A percentile compares a stretch with the other conserved stretches of the same genome.
phyloP scores from a whole-genome alignment of 176 grass and related monocot species.

The Avena atlantica region DNA sequence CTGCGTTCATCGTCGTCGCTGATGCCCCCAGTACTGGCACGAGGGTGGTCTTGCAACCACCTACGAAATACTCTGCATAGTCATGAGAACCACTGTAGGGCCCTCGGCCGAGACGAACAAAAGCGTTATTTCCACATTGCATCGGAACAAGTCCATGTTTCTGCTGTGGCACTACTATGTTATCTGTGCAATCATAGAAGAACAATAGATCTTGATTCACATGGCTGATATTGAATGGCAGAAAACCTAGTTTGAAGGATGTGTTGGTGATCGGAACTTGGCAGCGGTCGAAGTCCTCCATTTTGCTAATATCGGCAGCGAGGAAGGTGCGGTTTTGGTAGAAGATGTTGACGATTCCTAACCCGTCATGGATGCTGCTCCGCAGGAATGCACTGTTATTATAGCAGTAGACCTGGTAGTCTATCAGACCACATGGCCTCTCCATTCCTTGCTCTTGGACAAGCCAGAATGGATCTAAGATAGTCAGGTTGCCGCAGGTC shows the following conservation, averaged over 20 bases:
- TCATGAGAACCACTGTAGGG: constrained; percentile 2
- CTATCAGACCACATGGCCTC: constrained; percentile 7
- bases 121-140: neutral
- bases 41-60: constrained; percentile 32
- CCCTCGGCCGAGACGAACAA: constrained; percentile 19
- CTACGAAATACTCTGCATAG: neutral
- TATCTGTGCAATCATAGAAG: constrained; percentile 40
- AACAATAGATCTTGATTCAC: constrained; percentile 18
- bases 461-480: constrained; percentile 40
- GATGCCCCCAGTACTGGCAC: constrained; percentile 24
- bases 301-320: constrained; percentile 30
- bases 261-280: constrained; percentile 19
- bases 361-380: neutral
- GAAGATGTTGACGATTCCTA: constrained; percentile 42
- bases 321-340: constrained; percentile 23
- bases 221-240: constrained; percentile 41
- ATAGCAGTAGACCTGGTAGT: constrained; percentile 39
- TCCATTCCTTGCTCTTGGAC: constrained; percentile 24
- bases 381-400: constrained; percentile 11
- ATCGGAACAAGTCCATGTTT: constrained; percentile 19
- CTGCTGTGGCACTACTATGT: neutral
- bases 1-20: neutral
- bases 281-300: constrained; percentile 28
- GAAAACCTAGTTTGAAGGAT: constrained; percentile 16
- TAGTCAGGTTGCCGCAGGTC: constrained; percentile 38